Evolutionary conservation across 352 stramenopile species (phyloP), one percentile per base, ranked within the genome.

Genomic region (Pythium phragmiticola): DNA sequence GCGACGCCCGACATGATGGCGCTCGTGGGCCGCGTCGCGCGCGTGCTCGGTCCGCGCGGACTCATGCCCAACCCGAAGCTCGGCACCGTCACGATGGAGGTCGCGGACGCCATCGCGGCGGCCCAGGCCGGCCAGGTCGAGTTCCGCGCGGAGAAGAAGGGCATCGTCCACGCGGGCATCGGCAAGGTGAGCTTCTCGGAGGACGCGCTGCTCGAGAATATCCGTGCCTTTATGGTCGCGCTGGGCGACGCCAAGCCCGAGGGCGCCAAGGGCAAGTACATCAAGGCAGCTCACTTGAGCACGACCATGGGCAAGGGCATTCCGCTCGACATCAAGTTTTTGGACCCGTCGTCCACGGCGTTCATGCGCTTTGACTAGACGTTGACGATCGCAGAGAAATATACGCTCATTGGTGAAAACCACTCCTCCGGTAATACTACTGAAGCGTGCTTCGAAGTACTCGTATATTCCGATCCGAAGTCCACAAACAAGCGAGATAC

Each of bases 11-110:
- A 97, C 63, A 83, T 98, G 57, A 96, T 99, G 89, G 78, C 93
- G 14, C 67, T 96, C 30, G 87, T 99, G n/a, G 89, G 89, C 45
- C 84, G 91, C 28, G 82, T 99, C 54, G 96, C 93, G 23, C 80
- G 96, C 58, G 80, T 99, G 37, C 84, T 99, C 28, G 97, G 97
- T 66, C 97, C 97, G 26, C 87, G 97, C 57, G 96, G 96, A 28
- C 69, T 99, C 14, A 99, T 99, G 96, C 97, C 97, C 41, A 99
- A 99, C 78, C 88, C 94, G 6, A 99, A 99, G 87, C 76, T 98
- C 16, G 96, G 95, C 26, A 99, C 96, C 9, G 91, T 99, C 43
- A 98, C 93, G 33, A 77, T 86, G 63, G 91, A 98, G 37, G 88
- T 98, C 19, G 80, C 75, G 45, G 79, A 88, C 33, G 90, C 87